Conservation (phyloP, 73 alveolate species). For the Paramecium primaurelia region DNA sequence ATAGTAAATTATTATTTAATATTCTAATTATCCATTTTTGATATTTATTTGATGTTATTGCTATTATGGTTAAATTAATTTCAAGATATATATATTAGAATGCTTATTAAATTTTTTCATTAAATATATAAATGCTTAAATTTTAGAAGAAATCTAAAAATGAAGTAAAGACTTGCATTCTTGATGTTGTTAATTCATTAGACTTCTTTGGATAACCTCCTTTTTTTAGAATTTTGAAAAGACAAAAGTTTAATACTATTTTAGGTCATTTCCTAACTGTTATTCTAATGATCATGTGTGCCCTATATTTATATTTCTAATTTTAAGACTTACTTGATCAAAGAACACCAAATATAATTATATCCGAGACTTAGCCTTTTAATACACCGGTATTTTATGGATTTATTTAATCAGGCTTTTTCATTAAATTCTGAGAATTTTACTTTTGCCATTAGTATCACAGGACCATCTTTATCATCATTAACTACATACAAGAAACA, state of each 20-base stretch:
- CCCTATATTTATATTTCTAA: background rate
- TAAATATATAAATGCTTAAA: background rate
- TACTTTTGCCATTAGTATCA: background rate
- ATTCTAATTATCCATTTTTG: background rate
- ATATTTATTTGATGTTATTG: background rate
- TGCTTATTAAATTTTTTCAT: background rate
- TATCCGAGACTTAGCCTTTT: background rate
- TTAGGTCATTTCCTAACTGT: background rate
- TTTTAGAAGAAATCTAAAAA: background rate
- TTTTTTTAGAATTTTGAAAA: background rate
- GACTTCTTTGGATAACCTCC: slow-evolving; percentile 9
- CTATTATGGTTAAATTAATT: background rate
- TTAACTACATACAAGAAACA: background rate
- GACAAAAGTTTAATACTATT: background rate
- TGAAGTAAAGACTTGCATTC: background rate
- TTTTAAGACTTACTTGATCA: background rate
- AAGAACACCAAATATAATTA: background rate
- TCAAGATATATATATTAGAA: background rate
- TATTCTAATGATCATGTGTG: background rate
- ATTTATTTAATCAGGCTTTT: background rate
- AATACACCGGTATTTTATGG: background rate
- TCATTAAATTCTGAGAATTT: background rate
- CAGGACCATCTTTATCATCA: background rate
- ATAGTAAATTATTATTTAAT: background rate
- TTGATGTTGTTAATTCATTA: background rate